These are phyloP conservation scores for Datisca glomerata DNA, from an alignment of 306 rosid species.

Conservation along the genomic window DNA sequence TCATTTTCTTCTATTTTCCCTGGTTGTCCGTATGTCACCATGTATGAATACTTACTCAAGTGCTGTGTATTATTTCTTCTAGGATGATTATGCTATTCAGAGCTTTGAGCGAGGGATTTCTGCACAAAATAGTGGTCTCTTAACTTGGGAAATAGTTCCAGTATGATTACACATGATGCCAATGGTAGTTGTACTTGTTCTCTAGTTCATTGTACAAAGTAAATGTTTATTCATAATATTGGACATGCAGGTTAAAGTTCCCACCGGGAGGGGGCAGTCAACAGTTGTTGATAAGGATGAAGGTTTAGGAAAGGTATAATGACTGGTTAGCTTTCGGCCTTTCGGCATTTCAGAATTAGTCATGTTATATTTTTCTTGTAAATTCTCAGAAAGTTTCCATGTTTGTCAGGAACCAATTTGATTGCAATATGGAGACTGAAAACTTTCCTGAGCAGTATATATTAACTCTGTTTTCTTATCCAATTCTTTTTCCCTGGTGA, in stretches of 20 bases:
- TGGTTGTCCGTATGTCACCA: too few relatives aligned
- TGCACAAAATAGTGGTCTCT: constrained; percentile 58
- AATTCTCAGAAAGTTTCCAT: too few relatives aligned
- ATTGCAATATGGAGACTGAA: too few relatives aligned
- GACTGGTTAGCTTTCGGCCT: too few relatives aligned
- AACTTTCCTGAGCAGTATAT: too few relatives aligned
- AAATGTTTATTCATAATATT: constrained; percentile 15
- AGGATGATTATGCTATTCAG: constrained; percentile 75
- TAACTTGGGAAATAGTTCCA: constrained; percentile 86
- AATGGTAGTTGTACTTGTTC: too few relatives aligned
- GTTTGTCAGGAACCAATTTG: too few relatives aligned
- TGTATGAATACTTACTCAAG: not conserved
- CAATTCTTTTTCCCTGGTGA: constrained; percentile 5
- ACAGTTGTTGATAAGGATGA: constrained; percentile 63
- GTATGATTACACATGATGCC: constrained; percentile 35
- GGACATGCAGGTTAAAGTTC: constrained; percentile 57
- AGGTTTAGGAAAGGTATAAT: constrained; percentile 63
- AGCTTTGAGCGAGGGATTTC: constrained; percentile 79
- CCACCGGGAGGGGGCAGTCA: constrained; percentile 47
- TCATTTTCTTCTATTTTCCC: too few relatives aligned
- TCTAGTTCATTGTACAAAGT: constrained; percentile 2
- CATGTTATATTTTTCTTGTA: too few relatives aligned
- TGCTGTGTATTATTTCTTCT: constrained; percentile 6
- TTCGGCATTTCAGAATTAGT: too few relatives aligned
- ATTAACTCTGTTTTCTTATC: too few relatives aligned